Conservation (phyloP, 306 rosid genomes). For the Prunus mira region DNA sequence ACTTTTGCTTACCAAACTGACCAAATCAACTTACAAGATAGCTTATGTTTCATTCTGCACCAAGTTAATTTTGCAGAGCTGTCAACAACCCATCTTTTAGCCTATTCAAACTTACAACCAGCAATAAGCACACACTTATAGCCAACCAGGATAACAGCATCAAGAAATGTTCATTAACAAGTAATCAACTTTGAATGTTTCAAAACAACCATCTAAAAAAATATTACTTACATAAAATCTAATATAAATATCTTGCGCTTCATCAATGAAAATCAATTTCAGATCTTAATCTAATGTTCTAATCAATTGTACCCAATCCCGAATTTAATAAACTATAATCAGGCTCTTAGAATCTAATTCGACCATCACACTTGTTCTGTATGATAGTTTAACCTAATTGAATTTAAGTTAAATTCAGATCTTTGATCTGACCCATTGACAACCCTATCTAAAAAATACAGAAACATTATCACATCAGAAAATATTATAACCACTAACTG, state of each 20-base stretch:
- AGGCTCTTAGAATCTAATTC: neutral
- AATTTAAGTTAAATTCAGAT: neutral
- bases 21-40: neutral
- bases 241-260: neutral
- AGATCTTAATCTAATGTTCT: neutral
- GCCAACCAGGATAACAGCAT: neutral
- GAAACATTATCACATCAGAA: neutral
- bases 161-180: neutral
- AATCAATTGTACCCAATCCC: neutral
- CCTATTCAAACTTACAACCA: neutral
- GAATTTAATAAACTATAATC: neutral
- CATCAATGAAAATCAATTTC: neutral
- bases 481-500: neutral
- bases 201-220: neutral
- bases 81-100: neutral
- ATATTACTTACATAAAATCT: neutral
- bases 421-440: neutral
- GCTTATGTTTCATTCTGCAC: neutral
- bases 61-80: neutral
- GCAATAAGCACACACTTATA: neutral
- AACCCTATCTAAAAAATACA: neutral
- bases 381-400: neutral
- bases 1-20: neutral
- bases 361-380: neutral
- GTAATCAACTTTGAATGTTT: neutral